These are phyloP conservation scores for Xerocomus amazonicus DNA, from an alignment of 1,284 basidiomycete species.

Conservation along the genomic window DNA sequence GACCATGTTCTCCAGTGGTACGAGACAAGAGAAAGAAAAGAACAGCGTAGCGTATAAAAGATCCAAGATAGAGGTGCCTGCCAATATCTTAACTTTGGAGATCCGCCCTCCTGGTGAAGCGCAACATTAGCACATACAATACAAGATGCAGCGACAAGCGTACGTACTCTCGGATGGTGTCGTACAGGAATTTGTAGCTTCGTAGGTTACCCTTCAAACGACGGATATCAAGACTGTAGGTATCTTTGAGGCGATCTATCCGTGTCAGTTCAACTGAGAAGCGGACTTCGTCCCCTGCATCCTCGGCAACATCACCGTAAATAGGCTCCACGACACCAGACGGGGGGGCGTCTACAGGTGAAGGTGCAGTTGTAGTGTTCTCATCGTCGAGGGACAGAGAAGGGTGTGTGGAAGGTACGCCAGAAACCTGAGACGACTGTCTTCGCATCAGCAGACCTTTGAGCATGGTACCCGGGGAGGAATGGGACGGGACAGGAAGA, in stretches of 20 bases:
- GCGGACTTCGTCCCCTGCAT: conserved; percentile 89
- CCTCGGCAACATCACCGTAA: conserved; percentile 75
- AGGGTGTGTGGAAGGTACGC: conserved; percentile 34
- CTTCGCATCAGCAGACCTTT: conserved; percentile 83
- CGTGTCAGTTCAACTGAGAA: conserved; percentile 90
- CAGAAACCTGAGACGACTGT: conserved; percentile 74
- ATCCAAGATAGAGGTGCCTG: conserved; percentile 24
- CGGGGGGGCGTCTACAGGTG: conserved; percentile 33
- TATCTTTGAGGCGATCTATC: conserved; percentile 82
- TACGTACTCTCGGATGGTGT: conserved; percentile 82
- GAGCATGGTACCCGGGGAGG: conserved; percentile 73
- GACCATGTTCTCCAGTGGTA: conserved; percentile 1
- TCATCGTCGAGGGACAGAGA: conserved; percentile 43
- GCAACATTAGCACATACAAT: conserved; percentile 12
- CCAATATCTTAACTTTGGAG: conserved; percentile 38
- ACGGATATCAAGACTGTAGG: conserved; percentile 86
- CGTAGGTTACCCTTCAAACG: conserved; percentile 88
- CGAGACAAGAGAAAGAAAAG: not conserved
- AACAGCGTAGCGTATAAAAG: not conserved
- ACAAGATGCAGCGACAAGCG: conserved; percentile 5
- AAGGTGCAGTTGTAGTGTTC: conserved; percentile 19
- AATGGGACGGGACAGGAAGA: conserved; percentile 70
- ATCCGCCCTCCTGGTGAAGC: conserved; percentile 40
- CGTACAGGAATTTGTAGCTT: conserved; percentile 93
- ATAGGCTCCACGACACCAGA: conserved; percentile 47